These are phyloP conservation scores for Clonostachys chloroleuca DNA, from an alignment of 2,329 filamentous ascomycete species.

Conservation along the genomic window DNA sequence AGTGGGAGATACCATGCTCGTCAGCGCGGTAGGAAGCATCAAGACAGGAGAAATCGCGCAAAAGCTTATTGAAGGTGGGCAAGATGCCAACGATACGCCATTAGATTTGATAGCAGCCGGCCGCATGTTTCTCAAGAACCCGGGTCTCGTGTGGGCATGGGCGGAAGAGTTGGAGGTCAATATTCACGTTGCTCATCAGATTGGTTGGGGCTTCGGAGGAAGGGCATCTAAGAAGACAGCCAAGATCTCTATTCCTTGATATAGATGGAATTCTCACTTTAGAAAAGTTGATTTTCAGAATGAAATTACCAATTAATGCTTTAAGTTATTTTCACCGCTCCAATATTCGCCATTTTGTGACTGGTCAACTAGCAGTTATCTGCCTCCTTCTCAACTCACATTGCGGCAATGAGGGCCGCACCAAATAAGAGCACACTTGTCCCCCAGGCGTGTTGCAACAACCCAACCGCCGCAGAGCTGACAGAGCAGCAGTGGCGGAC, in stretches of 20 bases:
- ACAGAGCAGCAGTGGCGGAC: no score
- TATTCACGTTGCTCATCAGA: conserved; percentile 46
- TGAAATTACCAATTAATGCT: no score
- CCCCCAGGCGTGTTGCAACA: no score
- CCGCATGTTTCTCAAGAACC: conserved; percentile 54
- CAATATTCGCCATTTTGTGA: no score
- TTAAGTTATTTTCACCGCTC: no score
- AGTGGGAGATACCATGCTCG: conserved; percentile 53
- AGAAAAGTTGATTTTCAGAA: no score
- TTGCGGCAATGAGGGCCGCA: no score
- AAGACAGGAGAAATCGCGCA: conserved; percentile 36
- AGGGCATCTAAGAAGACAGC: conserved; percentile 9
- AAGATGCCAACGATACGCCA: conserved; percentile 24
- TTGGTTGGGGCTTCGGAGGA: conserved; percentile 49
- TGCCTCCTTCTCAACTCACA: no score
- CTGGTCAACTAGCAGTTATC: no score
- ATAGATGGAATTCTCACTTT: background rate
- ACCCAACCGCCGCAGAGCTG: no score
- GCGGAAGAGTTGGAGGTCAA: conserved; percentile 46
- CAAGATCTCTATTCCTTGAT: background rate
- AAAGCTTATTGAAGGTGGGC: conserved; percentile 32
- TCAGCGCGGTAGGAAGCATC: conserved; percentile 46
- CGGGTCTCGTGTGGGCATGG: conserved; percentile 49
- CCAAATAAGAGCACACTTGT: no score
- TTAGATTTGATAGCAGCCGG: conserved; percentile 46